phyloP scores from a whole-genome alignment of 1,139 yeast species.

The Sugiyamaella novakii region DNA sequence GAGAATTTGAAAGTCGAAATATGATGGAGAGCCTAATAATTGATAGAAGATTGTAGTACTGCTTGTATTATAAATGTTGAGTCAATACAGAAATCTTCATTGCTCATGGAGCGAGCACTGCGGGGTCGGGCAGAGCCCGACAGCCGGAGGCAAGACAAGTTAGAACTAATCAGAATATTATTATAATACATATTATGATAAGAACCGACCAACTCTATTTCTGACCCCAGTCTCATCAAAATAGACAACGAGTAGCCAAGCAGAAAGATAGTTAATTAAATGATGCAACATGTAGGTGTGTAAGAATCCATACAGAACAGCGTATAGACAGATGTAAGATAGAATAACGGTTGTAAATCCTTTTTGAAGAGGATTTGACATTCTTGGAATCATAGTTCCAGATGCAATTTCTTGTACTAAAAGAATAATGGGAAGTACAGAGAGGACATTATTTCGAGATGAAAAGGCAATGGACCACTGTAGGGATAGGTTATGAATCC shows the following conservation, averaged over 20 bases:
- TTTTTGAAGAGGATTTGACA: conserved; percentile 23
- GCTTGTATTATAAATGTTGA: no score
- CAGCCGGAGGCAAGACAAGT: conserved; percentile 4
- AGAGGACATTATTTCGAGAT: conserved; percentile 37
- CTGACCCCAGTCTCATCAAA: conserved; percentile 26
- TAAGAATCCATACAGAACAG: conserved; percentile 39
- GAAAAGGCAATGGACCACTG: conserved; percentile 40
- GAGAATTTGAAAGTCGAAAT: no score
- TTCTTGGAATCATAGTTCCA: conserved; percentile 30
- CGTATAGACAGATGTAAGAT: conserved; percentile 34
- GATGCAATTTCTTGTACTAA: conserved; percentile 29
- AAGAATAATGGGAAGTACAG: conserved; percentile 38
- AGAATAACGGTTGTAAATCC: conserved; percentile 29
- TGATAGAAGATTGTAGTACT: no score
- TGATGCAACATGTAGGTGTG: conserved; percentile 44
- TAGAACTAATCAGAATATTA: not conserved
- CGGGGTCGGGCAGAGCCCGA: conserved; percentile 3
- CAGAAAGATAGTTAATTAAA: conserved; percentile 35
- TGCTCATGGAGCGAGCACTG: not conserved
- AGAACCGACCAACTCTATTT: conserved; percentile 16
- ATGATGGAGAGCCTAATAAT: no score
- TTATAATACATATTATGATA: not conserved
- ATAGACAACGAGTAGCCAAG: conserved; percentile 34
- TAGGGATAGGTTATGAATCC: conserved; percentile 41
- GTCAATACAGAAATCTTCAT: not conserved